Base-by-base conservation (phyloP, 345 rosid genomes). In the Alliaria petiolata region DNA sequence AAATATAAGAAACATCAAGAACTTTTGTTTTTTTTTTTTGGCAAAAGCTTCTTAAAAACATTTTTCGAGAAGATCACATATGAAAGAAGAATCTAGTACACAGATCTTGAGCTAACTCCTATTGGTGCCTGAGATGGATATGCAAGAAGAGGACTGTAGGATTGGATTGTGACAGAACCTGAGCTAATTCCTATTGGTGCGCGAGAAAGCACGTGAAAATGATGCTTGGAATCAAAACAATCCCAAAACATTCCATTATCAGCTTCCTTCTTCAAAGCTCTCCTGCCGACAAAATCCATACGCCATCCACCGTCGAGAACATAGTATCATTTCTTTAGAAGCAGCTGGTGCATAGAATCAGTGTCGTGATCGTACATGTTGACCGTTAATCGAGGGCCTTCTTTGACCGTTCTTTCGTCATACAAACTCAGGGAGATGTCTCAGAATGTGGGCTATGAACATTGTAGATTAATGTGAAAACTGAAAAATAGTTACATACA, bases 361-460 rank as follows among this genome's bases (percentile, higher is more conserved):
- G n/a, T 61, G 40, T 71, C 54, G 36, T 71, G 76, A 13, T 71
- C 76, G n/a, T n/a, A n/a, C n/a, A n/a, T n/a, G n/a, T n/a, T n/a
- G n/a, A n/a, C n/a, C n/a, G n/a, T n/a, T n/a, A n/a, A n/a, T n/a
- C n/a, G n/a, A n/a, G n/a, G n/a, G n/a, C n/a, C n/a, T n/a, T n/a
- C n/a, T n/a, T n/a, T n/a, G n/a, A n/a, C n/a, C n/a, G n/a, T n/a
- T n/a, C n/a, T n/a, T n/a, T n/a, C n/a, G n/a, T n/a, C n/a, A n/a
- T n/a, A n/a, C n/a, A n/a, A n/a, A n/a, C n/a, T n/a, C n/a, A n/a
- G n/a, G n/a, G n/a, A n/a, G n/a, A n/a, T n/a, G n/a, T n/a, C n/a
- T n/a, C n/a, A n/a, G n/a, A n/a, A n/a, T n/a, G n/a, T n/a, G n/a
- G n/a, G n/a, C n/a, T n/a, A n/a, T n/a, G n/a, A n/a, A n/a, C n/a